phyloP scores from a whole-genome alignment of 164 flowering plant species.

The Umbellularia californica region DNA sequence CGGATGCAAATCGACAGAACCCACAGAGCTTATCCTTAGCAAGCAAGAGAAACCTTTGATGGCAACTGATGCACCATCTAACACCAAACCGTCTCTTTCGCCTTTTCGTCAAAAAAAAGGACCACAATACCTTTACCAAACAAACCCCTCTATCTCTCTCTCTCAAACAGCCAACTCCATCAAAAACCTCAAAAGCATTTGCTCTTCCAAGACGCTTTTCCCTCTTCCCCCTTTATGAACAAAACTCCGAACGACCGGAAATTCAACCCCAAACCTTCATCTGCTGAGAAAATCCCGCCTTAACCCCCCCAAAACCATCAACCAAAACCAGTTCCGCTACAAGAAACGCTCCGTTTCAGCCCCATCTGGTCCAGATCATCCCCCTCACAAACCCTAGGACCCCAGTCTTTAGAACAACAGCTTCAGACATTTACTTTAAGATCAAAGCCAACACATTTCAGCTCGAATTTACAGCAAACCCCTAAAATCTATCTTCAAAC shows the following conservation, averaged over 20 bases:
- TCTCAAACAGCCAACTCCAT: background rate
- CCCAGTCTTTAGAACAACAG: background rate
- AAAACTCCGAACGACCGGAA: background rate
- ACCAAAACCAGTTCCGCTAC: conserved; percentile 14
- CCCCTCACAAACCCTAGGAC: background rate
- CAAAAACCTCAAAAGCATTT: background rate
- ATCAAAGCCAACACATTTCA: conserved; percentile 7
- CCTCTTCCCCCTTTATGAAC: background rate
- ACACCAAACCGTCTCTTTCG: conserved; percentile 12
- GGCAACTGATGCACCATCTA: conserved; percentile 2
- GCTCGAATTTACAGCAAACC: background rate
- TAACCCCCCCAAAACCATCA: background rate
- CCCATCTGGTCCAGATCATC: conserved; percentile 7
- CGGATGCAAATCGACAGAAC: background rate
- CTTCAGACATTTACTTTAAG: background rate
- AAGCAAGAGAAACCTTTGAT: background rate
- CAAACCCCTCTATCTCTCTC: background rate
- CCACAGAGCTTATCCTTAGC: background rate
- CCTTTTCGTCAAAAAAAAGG: background rate
- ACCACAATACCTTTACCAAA: background rate
- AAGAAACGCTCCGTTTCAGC: conserved; percentile 7
- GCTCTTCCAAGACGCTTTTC: too few species aligned
- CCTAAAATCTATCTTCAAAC: background rate
- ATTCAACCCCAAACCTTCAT: conserved; percentile 11
- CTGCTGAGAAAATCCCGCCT: background rate